Evolutionary conservation across 495 filamentous ascomycete species (phyloP).

Genomic region (Paragyromitra xinjiangensis): DNA sequence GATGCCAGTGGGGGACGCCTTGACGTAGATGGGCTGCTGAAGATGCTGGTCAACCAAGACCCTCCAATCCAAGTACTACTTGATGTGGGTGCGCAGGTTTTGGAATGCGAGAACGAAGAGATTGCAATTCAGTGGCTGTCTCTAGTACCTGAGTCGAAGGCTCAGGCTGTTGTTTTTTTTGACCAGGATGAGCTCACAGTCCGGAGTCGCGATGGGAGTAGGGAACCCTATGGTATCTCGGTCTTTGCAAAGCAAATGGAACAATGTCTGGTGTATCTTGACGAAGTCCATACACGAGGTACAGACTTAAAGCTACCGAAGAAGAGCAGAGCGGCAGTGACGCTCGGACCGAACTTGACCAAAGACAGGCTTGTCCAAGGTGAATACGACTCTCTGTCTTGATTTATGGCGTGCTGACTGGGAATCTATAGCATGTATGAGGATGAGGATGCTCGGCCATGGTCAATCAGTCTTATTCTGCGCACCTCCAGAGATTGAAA

Average conservation of each 20-base stretch:
- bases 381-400: slow-evolving; percentile 57
- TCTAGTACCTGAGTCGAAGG: slow-evolving; percentile 44
- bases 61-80: slow-evolving; percentile 68
- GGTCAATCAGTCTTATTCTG: slow-evolving; percentile 72
- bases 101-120: slow-evolving; percentile 65
- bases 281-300: slow-evolving; percentile 79
- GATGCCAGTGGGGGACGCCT: slow-evolving; percentile 31
- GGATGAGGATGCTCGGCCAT: slow-evolving; percentile 69
- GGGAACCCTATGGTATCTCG: slow-evolving; percentile 67
- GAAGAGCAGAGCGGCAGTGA: slow-evolving; percentile 71
- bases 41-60: slow-evolving; percentile 59
- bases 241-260: slow-evolving; percentile 69
- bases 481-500: slow-evolving; percentile 65
- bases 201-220: slow-evolving; percentile 60
- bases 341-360: slow-evolving; percentile 71
- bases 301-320: slow-evolving; percentile 74
- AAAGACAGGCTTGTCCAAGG: slow-evolving; percentile 81
- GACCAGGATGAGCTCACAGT: slow-evolving; percentile 64
- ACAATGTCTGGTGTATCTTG: slow-evolving; percentile 74
- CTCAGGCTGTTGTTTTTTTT: slow-evolving; percentile 67
- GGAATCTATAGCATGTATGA: slow-evolving; percentile 67
- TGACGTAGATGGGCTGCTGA: slow-evolving; percentile 63
- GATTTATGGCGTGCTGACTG: neutral
- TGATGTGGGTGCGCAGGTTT: slow-evolving; percentile 77
- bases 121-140: slow-evolving; percentile 65